Conservation (phyloP, 352 stramenopile genomes). For the Pythium angustatum region DNA sequence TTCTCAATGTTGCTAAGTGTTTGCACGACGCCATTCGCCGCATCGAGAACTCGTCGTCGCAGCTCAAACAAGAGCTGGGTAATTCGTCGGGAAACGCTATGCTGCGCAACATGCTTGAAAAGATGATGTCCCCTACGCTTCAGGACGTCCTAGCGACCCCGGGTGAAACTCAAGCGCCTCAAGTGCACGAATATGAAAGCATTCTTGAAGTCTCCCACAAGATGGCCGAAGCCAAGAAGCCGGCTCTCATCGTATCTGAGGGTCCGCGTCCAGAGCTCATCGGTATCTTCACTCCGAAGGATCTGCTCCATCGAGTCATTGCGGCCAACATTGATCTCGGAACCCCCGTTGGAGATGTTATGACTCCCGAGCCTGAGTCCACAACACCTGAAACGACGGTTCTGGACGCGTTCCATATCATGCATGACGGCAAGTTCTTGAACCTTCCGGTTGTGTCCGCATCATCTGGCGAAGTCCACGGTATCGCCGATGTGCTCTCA, state of each 20-base stretch:
- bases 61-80: constrained; percentile 77
- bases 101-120: constrained; percentile 82
- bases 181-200: constrained; percentile 71
- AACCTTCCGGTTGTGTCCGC: constrained; percentile 94
- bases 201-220: constrained; percentile 72
- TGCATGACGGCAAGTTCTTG: constrained; percentile 98
- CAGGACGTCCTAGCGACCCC: constrained; percentile 68
- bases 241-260: constrained; percentile 74
- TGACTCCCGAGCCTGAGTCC: constrained; percentile 96
- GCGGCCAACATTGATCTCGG: constrained; percentile 88
- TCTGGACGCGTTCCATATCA: constrained; percentile 97
- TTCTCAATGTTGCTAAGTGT: constrained; percentile 98
- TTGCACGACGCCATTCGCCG: constrained; percentile 98
- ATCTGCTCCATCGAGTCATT: constrained; percentile 96
- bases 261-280: constrained; percentile 73
- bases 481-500: constrained; percentile 80
- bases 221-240: constrained; percentile 80
- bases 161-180: constrained; percentile 64
- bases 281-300: constrained; percentile 98
- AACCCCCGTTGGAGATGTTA: constrained; percentile 91
- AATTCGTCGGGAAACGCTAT: constrained; percentile 58
- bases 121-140: constrained; percentile 85
- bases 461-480: constrained; percentile 69
- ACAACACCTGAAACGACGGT: constrained; percentile 93
- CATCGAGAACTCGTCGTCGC: constrained; percentile 90